phyloP scores from a whole-genome alignment of 1,284 basidiomycete species.

The Sporisorium exsertum region DNA sequence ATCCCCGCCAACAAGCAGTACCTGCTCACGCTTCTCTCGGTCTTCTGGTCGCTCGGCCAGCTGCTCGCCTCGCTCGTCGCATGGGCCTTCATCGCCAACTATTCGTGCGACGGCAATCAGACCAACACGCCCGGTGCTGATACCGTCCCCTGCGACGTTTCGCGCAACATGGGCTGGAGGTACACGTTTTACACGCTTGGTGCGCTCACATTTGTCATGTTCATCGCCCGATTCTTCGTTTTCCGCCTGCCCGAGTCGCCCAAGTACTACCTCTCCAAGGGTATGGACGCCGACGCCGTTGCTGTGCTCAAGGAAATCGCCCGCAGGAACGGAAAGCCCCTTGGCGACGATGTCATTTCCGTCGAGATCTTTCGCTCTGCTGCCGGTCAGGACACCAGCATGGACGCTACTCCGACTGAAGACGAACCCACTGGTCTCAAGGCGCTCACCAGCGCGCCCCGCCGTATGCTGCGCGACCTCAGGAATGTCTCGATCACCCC shows the following conservation, averaged over 20 bases:
- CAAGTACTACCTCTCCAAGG: slow-evolving; percentile 67
- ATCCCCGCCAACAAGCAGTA: slow-evolving; percentile 64
- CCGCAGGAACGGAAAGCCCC: slow-evolving; percentile 55
- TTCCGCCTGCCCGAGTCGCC: slow-evolving; percentile 68
- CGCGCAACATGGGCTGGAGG: slow-evolving; percentile 65
- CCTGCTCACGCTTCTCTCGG: slow-evolving; percentile 64
- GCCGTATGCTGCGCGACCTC: slow-evolving; percentile 22
- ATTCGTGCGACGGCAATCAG: slow-evolving; percentile 53
- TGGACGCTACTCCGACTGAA: slow-evolving; percentile 27
- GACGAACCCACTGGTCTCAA: slow-evolving; percentile 34
- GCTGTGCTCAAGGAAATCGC: slow-evolving; percentile 63
- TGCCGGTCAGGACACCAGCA: slow-evolving; percentile 62
- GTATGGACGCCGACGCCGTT: slow-evolving; percentile 68
- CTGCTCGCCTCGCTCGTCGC: slow-evolving; percentile 64
- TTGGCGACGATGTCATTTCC: slow-evolving; percentile 64
- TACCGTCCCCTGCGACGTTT: slow-evolving; percentile 46
- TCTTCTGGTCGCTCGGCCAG: slow-evolving; percentile 69
- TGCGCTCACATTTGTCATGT: slow-evolving; percentile 62
- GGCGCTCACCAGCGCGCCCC: slow-evolving; percentile 22
- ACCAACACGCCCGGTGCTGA: slow-evolving; percentile 37
- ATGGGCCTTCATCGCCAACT: slow-evolving; percentile 68
- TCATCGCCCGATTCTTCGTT: slow-evolving; percentile 63
- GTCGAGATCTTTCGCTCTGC: slow-evolving; percentile 65
- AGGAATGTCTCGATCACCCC: slow-evolving; percentile 41
- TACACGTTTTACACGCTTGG: slow-evolving; percentile 67